Evolutionary conservation across 352 stramenopile species (phyloP), one percentile per base, ranked within the genome.

Genomic region (Sclerospora graminicola): DNA sequence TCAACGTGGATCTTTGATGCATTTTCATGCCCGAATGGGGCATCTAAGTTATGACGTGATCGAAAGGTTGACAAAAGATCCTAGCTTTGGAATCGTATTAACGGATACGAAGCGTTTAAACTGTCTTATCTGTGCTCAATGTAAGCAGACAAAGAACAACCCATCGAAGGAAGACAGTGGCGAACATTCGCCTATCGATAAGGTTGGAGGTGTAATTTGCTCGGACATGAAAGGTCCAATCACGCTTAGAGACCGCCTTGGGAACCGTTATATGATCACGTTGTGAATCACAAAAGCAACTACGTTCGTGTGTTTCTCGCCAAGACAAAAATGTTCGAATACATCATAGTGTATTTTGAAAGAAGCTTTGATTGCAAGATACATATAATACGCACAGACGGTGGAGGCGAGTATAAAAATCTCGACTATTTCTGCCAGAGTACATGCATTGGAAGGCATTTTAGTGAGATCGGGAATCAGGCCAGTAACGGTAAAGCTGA

Each of bases 401-500:
- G 21, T 26, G 21, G 21, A 26, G 55, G 48, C 0, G 48, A 74
- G 40, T 69, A 60, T 24, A 0, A 19, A 8, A 60, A 57, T 26
- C 36, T 60, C 0, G 51, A 69, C 5, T 28, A 68, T 0, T 68
- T 67, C 16, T 66, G n/a, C 20, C 41, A 54, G 7, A 2, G 28
- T 2, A 56, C 42, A 0, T 51, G 54, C 1, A 41, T 70, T 0
- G 34, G 21, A 0, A n/a, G 63, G 0, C 51, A 74, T 14, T 9
- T 36, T 0, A 54, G 43, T 1, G 51, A 73, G 10, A 43, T 48
- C 0, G 16, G 38, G 0, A 74, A 68, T 13, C 32, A 59, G 7
- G 48, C 51, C 0, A 36, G 24, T 1, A 74, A 70, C n/a, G 59
- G 59, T 0, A 70, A 73, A 29, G 58, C 51, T 1, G 59, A 66